Conservation (phyloP, 768 basidiomycete genomes). For the Dioszegia hungarica region DNA sequence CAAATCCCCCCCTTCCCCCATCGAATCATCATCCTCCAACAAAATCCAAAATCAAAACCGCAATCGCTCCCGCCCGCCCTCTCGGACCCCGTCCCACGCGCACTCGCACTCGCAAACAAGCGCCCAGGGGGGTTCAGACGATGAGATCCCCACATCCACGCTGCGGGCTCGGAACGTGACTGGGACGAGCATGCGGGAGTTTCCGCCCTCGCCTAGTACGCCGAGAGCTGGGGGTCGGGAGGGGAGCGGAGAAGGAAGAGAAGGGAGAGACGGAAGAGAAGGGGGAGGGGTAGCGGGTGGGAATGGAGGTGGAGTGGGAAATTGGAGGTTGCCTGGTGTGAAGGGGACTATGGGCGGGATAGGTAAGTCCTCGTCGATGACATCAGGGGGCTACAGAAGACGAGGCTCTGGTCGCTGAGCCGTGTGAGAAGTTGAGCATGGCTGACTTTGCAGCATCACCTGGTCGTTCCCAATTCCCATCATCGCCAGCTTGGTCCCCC, state of each 20-base stretch:
- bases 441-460: background rate
- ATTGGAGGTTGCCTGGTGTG: slow-evolving; percentile 25
- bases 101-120: background rate
- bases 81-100: background rate
- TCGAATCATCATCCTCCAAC: no score
- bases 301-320: background rate
- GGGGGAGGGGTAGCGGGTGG: background rate
- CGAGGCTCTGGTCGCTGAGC: no score
- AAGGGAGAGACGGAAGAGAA: background rate
- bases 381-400: no score
- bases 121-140: background rate
- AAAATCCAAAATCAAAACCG: no score
- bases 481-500: background rate
- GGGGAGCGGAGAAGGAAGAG: background rate
- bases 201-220: background rate
- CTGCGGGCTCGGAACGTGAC: slow-evolving; percentile 1
- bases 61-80: background rate
- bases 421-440: no score
- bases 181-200: background rate
- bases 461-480: background rate
- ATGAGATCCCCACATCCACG: background rate
- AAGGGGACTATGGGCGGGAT: slow-evolving; percentile 39
- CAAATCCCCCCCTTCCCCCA: no score
- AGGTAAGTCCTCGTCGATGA: slow-evolving; percentile 15
- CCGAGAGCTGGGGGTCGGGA: background rate